phyloP scores from a whole-genome alignment of 495 filamentous ascomycete species.

The Pseudoneurospora amorphoporcata region DNA sequence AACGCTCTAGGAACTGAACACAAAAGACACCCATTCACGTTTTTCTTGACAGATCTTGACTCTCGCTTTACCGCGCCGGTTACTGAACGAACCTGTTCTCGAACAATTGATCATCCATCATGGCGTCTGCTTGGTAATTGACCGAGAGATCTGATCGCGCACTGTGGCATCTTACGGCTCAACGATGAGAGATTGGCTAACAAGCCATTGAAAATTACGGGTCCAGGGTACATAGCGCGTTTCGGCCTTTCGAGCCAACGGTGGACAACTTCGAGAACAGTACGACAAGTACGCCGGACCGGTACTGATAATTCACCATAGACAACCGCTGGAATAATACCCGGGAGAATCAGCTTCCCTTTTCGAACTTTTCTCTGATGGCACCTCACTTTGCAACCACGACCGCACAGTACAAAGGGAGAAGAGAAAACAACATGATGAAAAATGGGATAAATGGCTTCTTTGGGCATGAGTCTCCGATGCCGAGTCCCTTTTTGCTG shows the following conservation, averaged over 20 bases:
- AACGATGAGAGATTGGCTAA: not conserved
- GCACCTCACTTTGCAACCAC: not conserved
- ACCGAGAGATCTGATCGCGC: not conserved
- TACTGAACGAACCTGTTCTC: not conserved
- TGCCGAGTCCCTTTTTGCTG: not conserved
- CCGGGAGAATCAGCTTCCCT: not conserved
- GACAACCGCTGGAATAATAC: not conserved
- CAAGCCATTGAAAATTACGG: not conserved
- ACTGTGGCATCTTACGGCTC: not conserved
- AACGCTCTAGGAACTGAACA: not conserved
- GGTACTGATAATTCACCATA: not conserved
- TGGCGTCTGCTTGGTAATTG: not conserved
- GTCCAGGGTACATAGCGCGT: not conserved
- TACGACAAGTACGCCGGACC: not conserved
- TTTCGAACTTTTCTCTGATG: not conserved
- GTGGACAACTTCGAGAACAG: not conserved
- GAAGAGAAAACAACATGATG: not conserved
- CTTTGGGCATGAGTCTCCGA: not conserved
- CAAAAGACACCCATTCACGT: not conserved
- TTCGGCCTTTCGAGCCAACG: not conserved
- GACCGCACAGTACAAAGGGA: not conserved
- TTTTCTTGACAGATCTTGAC: not conserved
- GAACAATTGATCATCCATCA: not conserved
- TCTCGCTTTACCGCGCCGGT: not conserved
- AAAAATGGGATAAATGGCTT: not conserved